phyloP scores from a whole-genome alignment of 2,329 filamentous ascomycete genomes.

The Ophiosphaerella narmari region DNA sequence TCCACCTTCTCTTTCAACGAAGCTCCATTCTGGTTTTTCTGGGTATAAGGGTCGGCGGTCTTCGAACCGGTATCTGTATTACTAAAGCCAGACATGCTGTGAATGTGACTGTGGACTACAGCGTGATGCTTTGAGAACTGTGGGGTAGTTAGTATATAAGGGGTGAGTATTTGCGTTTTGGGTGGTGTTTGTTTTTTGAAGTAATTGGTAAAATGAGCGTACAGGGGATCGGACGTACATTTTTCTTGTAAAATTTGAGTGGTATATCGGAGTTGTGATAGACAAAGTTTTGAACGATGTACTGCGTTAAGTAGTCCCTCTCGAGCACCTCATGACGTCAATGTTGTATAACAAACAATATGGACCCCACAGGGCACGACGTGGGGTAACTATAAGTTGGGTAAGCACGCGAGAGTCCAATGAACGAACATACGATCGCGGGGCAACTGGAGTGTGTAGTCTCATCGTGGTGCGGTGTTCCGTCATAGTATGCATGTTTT shows the following conservation, averaged over 20 bases:
- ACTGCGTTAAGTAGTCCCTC: conserved; percentile 13
- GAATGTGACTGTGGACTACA: conserved; percentile 15
- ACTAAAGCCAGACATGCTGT: conserved; percentile 44
- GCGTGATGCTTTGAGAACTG: conserved; percentile 18
- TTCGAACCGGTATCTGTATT: conserved; percentile 48
- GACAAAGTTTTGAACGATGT: conserved; percentile 8
- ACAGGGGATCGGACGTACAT: conserved; percentile 17
- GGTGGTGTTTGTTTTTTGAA: conserved; percentile 7
- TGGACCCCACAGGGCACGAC: conserved; percentile 1
- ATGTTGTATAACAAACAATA: conserved; percentile 2
- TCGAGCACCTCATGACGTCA: conserved; percentile 20
- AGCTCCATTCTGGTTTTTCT: conserved; percentile 73
- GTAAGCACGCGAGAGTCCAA: too few relatives aligned
- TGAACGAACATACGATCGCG: too few relatives aligned
- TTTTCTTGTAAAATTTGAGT: neutral
- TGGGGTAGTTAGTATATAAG: conserved; percentile 19
- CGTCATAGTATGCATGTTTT: neutral
- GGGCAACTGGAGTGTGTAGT: neutral
- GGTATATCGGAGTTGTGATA: conserved; percentile 6
- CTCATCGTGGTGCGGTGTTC: neutral
- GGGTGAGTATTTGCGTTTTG: conserved; percentile 11
- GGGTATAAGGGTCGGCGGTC: conserved; percentile 77
- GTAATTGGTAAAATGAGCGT: conserved; percentile 3
- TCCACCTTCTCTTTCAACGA: conserved; percentile 75
- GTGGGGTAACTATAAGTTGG: conserved; percentile 1